phyloP scores from a whole-genome alignment of 2,329 filamentous ascomycete genomes.

The Tolypocladium sp. region DNA sequence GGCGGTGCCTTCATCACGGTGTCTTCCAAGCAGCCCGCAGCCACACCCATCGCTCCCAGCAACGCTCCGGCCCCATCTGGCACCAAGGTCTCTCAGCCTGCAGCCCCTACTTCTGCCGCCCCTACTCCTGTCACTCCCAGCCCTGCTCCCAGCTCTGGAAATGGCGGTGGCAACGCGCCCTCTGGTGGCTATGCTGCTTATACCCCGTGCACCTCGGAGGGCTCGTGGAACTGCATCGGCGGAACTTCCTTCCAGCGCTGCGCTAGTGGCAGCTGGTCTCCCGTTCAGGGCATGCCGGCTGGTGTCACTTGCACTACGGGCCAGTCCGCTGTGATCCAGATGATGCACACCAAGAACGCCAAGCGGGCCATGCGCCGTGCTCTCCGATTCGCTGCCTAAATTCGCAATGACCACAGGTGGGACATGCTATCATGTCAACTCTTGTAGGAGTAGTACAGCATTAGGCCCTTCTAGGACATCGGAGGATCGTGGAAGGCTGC shows the following conservation, averaged over 20 bases:
- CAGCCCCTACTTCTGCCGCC: conserved; percentile 9
- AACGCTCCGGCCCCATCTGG: conserved; percentile 10
- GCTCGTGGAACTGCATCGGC: conserved; percentile 44
- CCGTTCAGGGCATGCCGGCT: conserved; percentile 27
- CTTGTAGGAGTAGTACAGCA: too few relatives aligned
- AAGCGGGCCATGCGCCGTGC: conserved; percentile 17
- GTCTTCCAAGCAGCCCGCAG: conserved; percentile 7
- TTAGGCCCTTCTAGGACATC: too few relatives aligned
- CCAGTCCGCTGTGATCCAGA: conserved; percentile 21
- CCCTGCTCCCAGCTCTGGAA: conserved; percentile 1
- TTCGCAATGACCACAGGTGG: too few relatives aligned
- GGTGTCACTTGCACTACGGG: conserved; percentile 37
- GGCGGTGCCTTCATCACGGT: conserved; percentile 33
- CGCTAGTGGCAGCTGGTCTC: conserved; percentile 41
- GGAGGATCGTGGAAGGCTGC: too few relatives aligned
- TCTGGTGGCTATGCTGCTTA: conserved; percentile 27
- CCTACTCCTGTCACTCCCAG: conserved; percentile 9
- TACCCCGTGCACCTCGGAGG: conserved; percentile 36
- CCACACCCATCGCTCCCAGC: conserved; percentile 2
- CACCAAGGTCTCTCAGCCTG: conserved; percentile 1
- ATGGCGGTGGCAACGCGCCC: conserved; percentile 13
- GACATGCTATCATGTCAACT: too few relatives aligned
- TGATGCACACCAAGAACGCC: conserved; percentile 13
- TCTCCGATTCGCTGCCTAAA: conserved; percentile 11
- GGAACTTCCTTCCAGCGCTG: conserved; percentile 46